Base-by-base conservation (phyloP, 441 rosid species). In the Sinapis alba region DNA sequence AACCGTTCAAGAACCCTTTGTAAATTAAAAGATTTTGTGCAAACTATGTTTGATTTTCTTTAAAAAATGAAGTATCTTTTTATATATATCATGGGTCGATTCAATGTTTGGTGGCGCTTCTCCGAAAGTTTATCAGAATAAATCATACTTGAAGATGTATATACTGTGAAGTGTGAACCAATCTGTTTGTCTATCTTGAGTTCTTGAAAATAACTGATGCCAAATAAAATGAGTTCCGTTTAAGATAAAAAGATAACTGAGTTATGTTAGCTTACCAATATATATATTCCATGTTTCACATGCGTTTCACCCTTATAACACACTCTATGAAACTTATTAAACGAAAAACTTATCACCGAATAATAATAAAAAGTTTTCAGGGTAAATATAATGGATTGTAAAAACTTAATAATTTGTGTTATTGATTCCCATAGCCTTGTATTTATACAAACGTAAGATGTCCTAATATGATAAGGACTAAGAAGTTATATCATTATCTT, bases 1-100 rank as follows among this genome's bases (percentile, higher is more conserved):
- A 43, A 74, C n/a, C 61, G 72, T 67, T 58, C 19, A 43, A 74
- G 19, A 66, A 43, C 19, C 23, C 27, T 19, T 41, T 18, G 60
- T 58, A 34, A 12, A 21, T 15, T 20, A 26, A 8, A 45, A 65
- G 11, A 27, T 28, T 43, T 26, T 65, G 47, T 30, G 66, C 45
- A 36, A 11, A 63, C 16, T 24, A 16, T 53, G 3, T 16, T 15
- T 13, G 2, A 6, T 18, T 45, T 45, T n/a, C 38, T 34, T 34
- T 34, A 34, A 34, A 34, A 7, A 36, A 36, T 0, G 36, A 36
- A 36, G 10, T 16, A 15, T 0, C 2, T 16, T 5, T 30, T 7
- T 30, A 30, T 6, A 30, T 62, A 4, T 23, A 20, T 54, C 45
- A 32, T 53, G 27, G 13, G 50, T 18, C 16, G 59, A 5, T 53